Evolutionary conservation across 176 grass and related monocot genomes (phyloP).

Genomic region (Hyparrhenia diplandra): DNA sequence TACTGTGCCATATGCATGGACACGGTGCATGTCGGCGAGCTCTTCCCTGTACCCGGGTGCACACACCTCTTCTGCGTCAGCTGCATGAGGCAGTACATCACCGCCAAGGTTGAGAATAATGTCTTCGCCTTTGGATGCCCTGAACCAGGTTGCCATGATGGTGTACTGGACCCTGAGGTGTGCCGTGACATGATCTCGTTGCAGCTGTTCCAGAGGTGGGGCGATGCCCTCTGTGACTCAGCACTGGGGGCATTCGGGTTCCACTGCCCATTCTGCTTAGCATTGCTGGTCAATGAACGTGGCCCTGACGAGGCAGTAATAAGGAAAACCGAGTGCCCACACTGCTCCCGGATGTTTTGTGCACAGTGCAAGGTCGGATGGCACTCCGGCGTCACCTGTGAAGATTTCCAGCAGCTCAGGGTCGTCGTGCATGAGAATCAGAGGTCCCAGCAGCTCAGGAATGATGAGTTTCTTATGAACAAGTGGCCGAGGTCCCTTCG

Average conservation of each 20-base stretch:
- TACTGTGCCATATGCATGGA: slow-evolving; percentile 73
- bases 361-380: slow-evolving; percentile 61
- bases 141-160: slow-evolving; percentile 26
- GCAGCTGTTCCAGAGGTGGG: slow-evolving; percentile 48
- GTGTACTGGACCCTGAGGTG: slow-evolving; percentile 33
- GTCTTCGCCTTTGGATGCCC: slow-evolving; percentile 41
- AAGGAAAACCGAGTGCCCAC: slow-evolving; percentile 42
- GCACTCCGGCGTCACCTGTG: slow-evolving; percentile 45
- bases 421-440: background rate
- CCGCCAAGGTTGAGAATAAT: slow-evolving; percentile 44
- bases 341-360: slow-evolving; percentile 60
- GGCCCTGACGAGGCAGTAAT: background rate
- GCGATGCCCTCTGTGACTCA: slow-evolving; percentile 41
- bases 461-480: slow-evolving; percentile 53
- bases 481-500: slow-evolving; percentile 22
- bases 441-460: slow-evolving; percentile 6
- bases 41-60: slow-evolving; percentile 40
- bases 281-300: slow-evolving; percentile 38
- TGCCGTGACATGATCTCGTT: slow-evolving; percentile 40
- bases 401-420: slow-evolving; percentile 38
- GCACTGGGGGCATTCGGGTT: slow-evolving; percentile 33
- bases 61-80: slow-evolving; percentile 49
- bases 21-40: background rate
- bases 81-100: slow-evolving; percentile 60
- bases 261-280: slow-evolving; percentile 67